Percentiles rank a stretch among this genome's conserved stretches.
phyloP scores from a whole-genome alignment of 352 stramenopile species.

The Blastocystis hominis region DNA sequence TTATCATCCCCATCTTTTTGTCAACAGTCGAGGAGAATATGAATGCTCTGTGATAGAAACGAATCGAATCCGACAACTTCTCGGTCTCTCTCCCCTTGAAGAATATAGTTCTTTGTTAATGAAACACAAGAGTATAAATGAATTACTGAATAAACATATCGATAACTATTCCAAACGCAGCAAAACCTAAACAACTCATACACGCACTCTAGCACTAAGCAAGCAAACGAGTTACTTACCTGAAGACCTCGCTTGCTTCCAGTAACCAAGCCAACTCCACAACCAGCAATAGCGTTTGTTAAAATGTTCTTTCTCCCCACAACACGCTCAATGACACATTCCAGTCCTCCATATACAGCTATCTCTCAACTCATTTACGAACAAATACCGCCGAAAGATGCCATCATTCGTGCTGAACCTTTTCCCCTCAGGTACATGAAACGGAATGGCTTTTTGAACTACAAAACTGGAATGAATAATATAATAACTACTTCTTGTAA shows the following conservation, averaged over 20 bases:
- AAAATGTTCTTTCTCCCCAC: conserved; percentile 17
- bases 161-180: conserved; percentile 45
- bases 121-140: background rate
- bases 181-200: conserved; percentile 37
- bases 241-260: background rate
- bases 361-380: background rate
- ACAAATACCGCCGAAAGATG: conserved; percentile 23
- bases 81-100: background rate
- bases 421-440: conserved; percentile 30
- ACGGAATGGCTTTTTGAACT: conserved; percentile 15
- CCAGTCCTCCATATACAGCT: conserved; percentile 31
- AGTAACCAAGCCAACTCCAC: background rate
- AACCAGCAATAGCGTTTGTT: conserved; percentile 40
- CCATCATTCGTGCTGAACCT: conserved; percentile 1
- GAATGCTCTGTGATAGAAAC: conserved; percentile 30
- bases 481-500: background rate
- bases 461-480: background rate
- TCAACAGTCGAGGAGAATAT: conserved; percentile 29
- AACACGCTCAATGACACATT: conserved; percentile 34
- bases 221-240: background rate
- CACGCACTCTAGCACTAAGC: background rate
- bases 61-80: conserved; percentile 2
- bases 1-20: conserved; percentile 15
- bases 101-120: background rate
- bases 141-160: conserved; percentile 53